These are phyloP conservation scores for Termitomyces heimii DNA, from an alignment of 768 basidiomycete genomes.

Conservation along the genomic window DNA sequence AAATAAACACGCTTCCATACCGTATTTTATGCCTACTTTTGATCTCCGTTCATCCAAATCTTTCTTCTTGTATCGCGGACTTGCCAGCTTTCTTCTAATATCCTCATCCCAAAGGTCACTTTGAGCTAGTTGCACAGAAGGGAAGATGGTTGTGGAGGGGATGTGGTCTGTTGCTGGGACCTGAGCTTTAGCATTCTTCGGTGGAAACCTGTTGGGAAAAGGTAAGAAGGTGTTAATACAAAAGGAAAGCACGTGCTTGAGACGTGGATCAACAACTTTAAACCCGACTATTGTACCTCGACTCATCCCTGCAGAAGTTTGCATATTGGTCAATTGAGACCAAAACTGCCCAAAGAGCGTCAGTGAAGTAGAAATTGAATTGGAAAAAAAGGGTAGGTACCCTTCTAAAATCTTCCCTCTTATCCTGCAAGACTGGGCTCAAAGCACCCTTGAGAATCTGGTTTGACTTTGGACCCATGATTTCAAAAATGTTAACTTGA, in stretches of 20 bases:
- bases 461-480: slow-evolving; percentile 81
- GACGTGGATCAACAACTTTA: slow-evolving; percentile 68
- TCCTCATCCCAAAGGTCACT: slow-evolving; percentile 72
- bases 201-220: slow-evolving; percentile 62
- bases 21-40: slow-evolving; percentile 38
- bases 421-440: slow-evolving; percentile 40
- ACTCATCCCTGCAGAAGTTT: slow-evolving; percentile 62
- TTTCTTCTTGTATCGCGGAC: slow-evolving; percentile 71
- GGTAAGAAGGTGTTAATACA: neutral
- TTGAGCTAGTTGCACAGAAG: slow-evolving; percentile 51
- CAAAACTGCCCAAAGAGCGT: slow-evolving; percentile 48
- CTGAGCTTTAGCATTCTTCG: slow-evolving; percentile 57
- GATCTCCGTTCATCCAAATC: slow-evolving; percentile 82
- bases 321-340: slow-evolving; percentile 52
- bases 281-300: slow-evolving; percentile 75
- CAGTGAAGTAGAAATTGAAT: neutral
- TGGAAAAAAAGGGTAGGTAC: slow-evolving; percentile 24
- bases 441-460: slow-evolving; percentile 67
- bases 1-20: neutral
- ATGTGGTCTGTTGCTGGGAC: slow-evolving; percentile 19
- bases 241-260: slow-evolving; percentile 49
- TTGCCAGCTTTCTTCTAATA: slow-evolving; percentile 42
- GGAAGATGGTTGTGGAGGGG: slow-evolving; percentile 35
- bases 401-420: slow-evolving; percentile 52
- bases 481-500: slow-evolving; percentile 76